A percentile compares a stretch with the other conserved stretches of the same genome.
Conservation (phyloP, 2,329 filamentous ascomycete genomes). For the Alternaria gansuensis region DNA sequence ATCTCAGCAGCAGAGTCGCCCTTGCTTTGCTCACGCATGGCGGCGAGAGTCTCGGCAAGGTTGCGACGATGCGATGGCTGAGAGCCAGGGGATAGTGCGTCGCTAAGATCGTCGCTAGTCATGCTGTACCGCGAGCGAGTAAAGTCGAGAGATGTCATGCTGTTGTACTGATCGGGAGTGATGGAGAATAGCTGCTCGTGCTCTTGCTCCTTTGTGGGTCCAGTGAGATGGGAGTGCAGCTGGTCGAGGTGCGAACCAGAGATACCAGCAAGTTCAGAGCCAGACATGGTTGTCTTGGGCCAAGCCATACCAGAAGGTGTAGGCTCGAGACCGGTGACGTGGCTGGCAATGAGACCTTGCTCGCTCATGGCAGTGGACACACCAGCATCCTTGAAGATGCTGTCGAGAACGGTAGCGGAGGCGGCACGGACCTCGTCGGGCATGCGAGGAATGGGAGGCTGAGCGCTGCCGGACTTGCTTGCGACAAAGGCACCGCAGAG, state of each 20-base stretch:
- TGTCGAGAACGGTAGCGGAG: constrained; percentile 79
- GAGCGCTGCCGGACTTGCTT: constrained; percentile 78
- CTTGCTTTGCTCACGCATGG: constrained; percentile 76
- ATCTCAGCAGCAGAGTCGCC: constrained; percentile 80
- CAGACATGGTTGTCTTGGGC: constrained; percentile 51
- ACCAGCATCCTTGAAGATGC: constrained; percentile 82
- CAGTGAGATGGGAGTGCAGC: constrained; percentile 58
- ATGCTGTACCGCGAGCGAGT: constrained; percentile 61
- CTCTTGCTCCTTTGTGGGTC: constrained; percentile 81
- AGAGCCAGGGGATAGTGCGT: constrained; percentile 50
- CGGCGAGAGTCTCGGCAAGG: constrained; percentile 80
- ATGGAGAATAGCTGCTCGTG: constrained; percentile 88
- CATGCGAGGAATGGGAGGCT: constrained; percentile 76
- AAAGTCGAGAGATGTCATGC: constrained; percentile 79
- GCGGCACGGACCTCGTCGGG: constrained; percentile 82
- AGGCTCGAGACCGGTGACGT: constrained; percentile 53
- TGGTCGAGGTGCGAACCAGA: constrained; percentile 51
- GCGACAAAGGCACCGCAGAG: constrained; percentile 96
- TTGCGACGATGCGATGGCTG: constrained; percentile 71
- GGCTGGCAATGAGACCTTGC: constrained; percentile 63
- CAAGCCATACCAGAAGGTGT: constrained; percentile 50
- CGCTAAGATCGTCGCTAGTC: constrained; percentile 57
- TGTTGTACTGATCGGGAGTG: constrained; percentile 87
- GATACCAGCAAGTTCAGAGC: constrained; percentile 49
- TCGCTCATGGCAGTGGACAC: constrained; percentile 57